Base-by-base conservation (phyloP, 2,329 filamentous ascomycete species). In the Helicocarpus griseus region DNA sequence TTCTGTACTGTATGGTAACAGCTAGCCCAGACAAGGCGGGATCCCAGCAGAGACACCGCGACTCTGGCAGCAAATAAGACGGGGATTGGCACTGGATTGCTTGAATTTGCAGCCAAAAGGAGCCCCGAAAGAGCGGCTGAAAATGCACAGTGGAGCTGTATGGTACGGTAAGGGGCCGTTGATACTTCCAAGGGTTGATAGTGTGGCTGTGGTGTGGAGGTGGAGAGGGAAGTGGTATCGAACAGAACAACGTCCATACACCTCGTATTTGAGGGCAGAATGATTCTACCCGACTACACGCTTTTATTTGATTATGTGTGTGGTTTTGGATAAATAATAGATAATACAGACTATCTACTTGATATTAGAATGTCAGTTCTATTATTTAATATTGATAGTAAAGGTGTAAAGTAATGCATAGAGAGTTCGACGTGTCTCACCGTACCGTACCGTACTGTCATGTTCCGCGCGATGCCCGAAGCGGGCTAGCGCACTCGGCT, bases 401-500 rank as follows among this genome's bases (percentile, higher is more conserved):
- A n/a, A n/a, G n/a, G n/a, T n/a, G n/a, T n/a, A n/a, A n/a, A n/a
- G n/a, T n/a, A n/a, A n/a, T n/a, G n/a, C n/a, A n/a, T n/a, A n/a
- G n/a, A n/a, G n/a, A n/a, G n/a, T n/a, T n/a, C n/a, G n/a, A n/a
- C n/a, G n/a, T n/a, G n/a, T n/a, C n/a, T n/a, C n/a, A n/a, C n/a
- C n/a, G n/a, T n/a, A n/a, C n/a, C n/a, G n/a, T n/a, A n/a, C n/a
- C n/a, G n/a, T n/a, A n/a, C n/a, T n/a, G n/a, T n/a, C n/a, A n/a
- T n/a, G n/a, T n/a, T n/a, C n/a, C n/a, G n/a, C n/a, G n/a, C 19
- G 24, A 9, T n/a, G n/a, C 52, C 49, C 29, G 21, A 54, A 47
- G 5, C 5, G 39, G 49, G 9, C 39, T 56, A 50, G 54, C 45
- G 49, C 35, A 5, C 47, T 66, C 59, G 63, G 60, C 65, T 61